A percentile compares a stretch with the other conserved stretches of the same genome.
Conservation (phyloP, 2,329 filamentous ascomycete species). For the Xylariomycetidae sp. region DNA sequence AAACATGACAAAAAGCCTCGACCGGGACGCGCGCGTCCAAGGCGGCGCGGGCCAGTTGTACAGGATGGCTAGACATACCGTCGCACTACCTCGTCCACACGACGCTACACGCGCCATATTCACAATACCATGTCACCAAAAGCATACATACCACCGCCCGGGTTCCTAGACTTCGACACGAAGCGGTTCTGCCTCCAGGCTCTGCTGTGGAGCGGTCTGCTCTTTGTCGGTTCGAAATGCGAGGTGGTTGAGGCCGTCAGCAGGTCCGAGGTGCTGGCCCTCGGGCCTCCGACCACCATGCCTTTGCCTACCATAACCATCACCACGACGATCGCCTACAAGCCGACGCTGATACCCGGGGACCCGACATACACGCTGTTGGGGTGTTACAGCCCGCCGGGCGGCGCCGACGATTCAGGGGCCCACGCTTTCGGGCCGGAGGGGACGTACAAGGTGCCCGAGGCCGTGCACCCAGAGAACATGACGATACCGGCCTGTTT, state of each 20-base stretch:
- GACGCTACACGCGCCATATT: too few species aligned
- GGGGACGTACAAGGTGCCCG: slow-evolving; percentile 9
- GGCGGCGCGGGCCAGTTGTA: background rate
- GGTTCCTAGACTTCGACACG: slow-evolving; percentile 11
- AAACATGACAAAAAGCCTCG: slow-evolving; percentile 15
- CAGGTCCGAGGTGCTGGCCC: slow-evolving; percentile 11
- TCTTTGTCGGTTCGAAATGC: slow-evolving; percentile 12
- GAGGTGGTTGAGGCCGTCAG: slow-evolving; percentile 8
- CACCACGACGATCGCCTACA: slow-evolving; percentile 20
- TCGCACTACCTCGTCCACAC: slow-evolving; percentile 9
- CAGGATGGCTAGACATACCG: slow-evolving; percentile 13
- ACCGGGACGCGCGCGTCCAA: slow-evolving; percentile 5
- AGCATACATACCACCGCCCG: too few species aligned
- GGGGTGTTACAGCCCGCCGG: slow-evolving; percentile 20
- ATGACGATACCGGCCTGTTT: slow-evolving; percentile 19
- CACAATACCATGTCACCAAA: too few species aligned
- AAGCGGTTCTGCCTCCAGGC: slow-evolving; percentile 13
- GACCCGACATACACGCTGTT: slow-evolving; percentile 15
- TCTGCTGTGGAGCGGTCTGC: slow-evolving; percentile 15
- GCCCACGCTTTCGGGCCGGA: slow-evolving; percentile 17
- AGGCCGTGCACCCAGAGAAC: slow-evolving; percentile 10
- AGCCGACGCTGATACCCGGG: slow-evolving; percentile 17
- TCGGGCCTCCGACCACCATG: slow-evolving; percentile 11
- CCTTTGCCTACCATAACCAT: background rate
- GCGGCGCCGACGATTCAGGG: slow-evolving; percentile 3